Conservation (phyloP, 192 early-diverging fungal genomes). For the Coemansia aciculifera region DNA sequence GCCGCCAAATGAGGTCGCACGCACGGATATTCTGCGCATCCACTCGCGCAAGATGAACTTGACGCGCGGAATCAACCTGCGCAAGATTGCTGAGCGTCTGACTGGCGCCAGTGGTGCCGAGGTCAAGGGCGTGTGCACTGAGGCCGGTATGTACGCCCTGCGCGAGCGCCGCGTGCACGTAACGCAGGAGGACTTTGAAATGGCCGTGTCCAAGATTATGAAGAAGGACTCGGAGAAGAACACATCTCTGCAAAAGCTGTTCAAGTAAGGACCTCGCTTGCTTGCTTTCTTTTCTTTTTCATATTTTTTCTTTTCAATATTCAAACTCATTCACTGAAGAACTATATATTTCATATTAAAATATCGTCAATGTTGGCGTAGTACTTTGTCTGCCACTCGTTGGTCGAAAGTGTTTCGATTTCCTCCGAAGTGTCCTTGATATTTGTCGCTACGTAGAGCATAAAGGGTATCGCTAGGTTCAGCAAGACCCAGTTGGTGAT, state of each 20-base stretch:
- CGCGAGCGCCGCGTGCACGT: slow-evolving; percentile 97
- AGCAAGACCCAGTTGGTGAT: slow-evolving; percentile 56
- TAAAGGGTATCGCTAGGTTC: slow-evolving; percentile 49
- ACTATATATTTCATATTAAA: neutral
- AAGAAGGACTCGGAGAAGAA: slow-evolving; percentile 98
- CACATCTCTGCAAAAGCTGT: slow-evolving; percentile 95
- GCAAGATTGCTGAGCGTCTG: slow-evolving; percentile 88
- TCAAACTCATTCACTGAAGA: neutral
- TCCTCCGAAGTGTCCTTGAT: slow-evolving; percentile 28
- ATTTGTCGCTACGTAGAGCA: slow-evolving; percentile 45
- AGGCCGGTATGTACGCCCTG: slow-evolving; percentile 88
- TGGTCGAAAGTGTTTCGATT: neutral
- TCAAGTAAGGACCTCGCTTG: slow-evolving; percentile 70
- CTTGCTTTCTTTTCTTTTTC: neutral
- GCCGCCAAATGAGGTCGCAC: slow-evolving; percentile 81
- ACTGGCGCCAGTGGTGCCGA: slow-evolving; percentile 83
- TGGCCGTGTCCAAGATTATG: slow-evolving; percentile 98
- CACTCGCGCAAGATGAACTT: slow-evolving; percentile 92
- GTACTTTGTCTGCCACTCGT: neutral
- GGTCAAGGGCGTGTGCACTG: slow-evolving; percentile 87
- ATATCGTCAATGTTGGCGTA: neutral
- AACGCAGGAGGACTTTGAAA: slow-evolving; percentile 99
- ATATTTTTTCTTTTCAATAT: neutral
- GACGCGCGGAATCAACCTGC: slow-evolving; percentile 85
- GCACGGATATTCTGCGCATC: slow-evolving; percentile 87